A percentile compares a stretch with the other conserved stretches of the same genome.
phyloP scores from a whole-genome alignment of 2,329 filamentous ascomycete genomes.

The Diaporthe caulivora region DNA sequence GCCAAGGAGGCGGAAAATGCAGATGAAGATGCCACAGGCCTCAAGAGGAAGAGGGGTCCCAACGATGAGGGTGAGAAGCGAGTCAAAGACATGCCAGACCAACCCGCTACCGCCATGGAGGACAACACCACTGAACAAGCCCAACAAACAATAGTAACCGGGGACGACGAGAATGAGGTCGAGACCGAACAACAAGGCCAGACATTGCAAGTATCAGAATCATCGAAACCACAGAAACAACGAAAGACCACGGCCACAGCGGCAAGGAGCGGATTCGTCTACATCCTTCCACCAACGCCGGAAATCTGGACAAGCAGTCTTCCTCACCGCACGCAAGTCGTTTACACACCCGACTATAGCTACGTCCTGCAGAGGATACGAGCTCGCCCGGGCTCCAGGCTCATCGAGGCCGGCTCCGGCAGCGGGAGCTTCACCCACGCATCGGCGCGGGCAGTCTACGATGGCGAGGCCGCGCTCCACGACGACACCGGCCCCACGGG shows the following conservation, averaged over 20 bases:
- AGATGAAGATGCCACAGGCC: slow-evolving; percentile 48
- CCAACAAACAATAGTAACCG: slow-evolving; percentile 20
- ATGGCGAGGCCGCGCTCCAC: slow-evolving; percentile 65
- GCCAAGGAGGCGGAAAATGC: slow-evolving; percentile 47
- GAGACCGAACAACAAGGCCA: slow-evolving; percentile 55
- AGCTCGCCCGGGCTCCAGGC: slow-evolving; percentile 76
- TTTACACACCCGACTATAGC: slow-evolving; percentile 89
- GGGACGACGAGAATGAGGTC: slow-evolving; percentile 34
- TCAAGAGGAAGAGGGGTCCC: slow-evolving; percentile 46
- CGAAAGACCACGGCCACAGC: slow-evolving; percentile 45
- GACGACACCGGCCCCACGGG: slow-evolving; percentile 63
- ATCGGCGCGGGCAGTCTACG: slow-evolving; percentile 80
- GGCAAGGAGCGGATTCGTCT: slow-evolving; percentile 78
- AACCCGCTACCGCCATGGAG: slow-evolving; percentile 36
- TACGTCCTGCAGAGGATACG: slow-evolving; percentile 84
- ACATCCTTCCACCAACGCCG: slow-evolving; percentile 82
- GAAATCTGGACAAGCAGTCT: slow-evolving; percentile 86
- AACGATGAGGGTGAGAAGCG: slow-evolving; percentile 50
- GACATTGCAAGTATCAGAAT: slow-evolving; percentile 40
- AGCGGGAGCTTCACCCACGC: slow-evolving; percentile 90
- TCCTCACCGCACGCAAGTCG: slow-evolving; percentile 86
- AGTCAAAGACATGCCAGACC: slow-evolving; percentile 36
- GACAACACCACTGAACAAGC: slow-evolving; percentile 41
- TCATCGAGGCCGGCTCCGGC: slow-evolving; percentile 86
- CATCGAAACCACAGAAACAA: slow-evolving; percentile 26